Base-by-base conservation (phyloP, 371 early-diverging fungal genomes). In the Actinomucor elegans region DNA sequence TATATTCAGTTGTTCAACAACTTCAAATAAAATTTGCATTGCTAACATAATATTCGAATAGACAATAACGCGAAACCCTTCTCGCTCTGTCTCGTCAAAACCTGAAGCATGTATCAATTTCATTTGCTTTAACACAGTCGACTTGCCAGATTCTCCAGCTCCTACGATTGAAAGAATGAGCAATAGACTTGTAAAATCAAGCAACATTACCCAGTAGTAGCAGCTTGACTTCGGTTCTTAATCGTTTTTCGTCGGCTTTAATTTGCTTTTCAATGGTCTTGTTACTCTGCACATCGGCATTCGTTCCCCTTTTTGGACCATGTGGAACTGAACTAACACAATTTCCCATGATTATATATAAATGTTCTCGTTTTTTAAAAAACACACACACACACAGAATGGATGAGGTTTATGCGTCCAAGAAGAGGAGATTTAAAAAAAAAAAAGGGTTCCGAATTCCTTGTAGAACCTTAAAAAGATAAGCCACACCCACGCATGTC, bases 71-170 rank as follows among this genome's bases (percentile, higher is more conserved):
- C 87, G 77, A 73, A 80, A 94, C 24, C 84, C 68, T 49, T 75
- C 75, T 11, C 92, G 75, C 59, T 96, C 97, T 37, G 84, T 86
- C 36, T 77, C 69, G 11, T 81, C 80, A 69, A 90, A 97, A 1
- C 95, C 96, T 35, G 81, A 80, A 55, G 90, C 90, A 71, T 95
- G 92, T 55, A 96, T 92, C 50, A 96, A 85, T 61, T 88, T 90
- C 91, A 94, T 90, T 73, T 94, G 94, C 54, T 94, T 94, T 32
- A 94, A 83, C 57, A 94, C 87, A 26, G 95, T 94, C 36, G 90
- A 89, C 66, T 93, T 93, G 42, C 94, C 94, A 35, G 91, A 90
- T 74, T 94, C 94, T 45, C 93, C 94, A 64, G 87, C 87, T 40
- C 98, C 96, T 94, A 59, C 49, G 40, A 23, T 10, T 21, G 26